Evolutionary conservation across 2,329 filamentous ascomycete genomes (phyloP).

Genomic region (Pestalotiopsis sp.): DNA sequence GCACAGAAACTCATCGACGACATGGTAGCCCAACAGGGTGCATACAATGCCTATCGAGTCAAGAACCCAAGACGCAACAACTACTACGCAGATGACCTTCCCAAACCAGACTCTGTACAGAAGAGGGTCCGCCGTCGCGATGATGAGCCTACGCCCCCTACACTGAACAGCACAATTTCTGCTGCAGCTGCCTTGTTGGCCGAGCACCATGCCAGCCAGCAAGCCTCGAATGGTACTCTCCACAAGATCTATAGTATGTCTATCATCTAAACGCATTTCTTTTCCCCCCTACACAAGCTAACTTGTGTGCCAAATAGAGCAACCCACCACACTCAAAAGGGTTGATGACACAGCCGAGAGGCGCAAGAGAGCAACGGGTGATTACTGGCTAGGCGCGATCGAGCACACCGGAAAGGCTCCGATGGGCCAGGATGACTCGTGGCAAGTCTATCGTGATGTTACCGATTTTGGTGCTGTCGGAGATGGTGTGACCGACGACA

Average conservation of each 20-base stretch:
- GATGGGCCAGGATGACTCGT: background rate
- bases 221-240: background rate
- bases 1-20: background rate
- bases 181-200: background rate
- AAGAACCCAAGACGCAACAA: background rate
- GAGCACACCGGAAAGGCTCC: background rate
- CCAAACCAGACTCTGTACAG: background rate
- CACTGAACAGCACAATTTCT: background rate
- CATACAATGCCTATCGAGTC: background rate
- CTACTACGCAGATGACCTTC: background rate
- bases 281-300: background rate
- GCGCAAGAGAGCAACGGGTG: background rate
- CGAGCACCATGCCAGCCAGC: background rate
- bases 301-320: background rate
- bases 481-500: slow-evolving; percentile 77
- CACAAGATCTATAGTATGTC: background rate
- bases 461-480: slow-evolving; percentile 40
- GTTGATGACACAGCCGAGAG: background rate
- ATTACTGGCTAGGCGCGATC: background rate
- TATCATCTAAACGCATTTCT: no score
- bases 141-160: background rate
- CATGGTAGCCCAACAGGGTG: background rate
- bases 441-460: background rate
- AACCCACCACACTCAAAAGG: background rate
- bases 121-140: background rate